These are phyloP conservation scores for Plenodomus biglobosus DNA, from an alignment of 2,329 filamentous ascomycete genomes.

Conservation along the genomic window DNA sequence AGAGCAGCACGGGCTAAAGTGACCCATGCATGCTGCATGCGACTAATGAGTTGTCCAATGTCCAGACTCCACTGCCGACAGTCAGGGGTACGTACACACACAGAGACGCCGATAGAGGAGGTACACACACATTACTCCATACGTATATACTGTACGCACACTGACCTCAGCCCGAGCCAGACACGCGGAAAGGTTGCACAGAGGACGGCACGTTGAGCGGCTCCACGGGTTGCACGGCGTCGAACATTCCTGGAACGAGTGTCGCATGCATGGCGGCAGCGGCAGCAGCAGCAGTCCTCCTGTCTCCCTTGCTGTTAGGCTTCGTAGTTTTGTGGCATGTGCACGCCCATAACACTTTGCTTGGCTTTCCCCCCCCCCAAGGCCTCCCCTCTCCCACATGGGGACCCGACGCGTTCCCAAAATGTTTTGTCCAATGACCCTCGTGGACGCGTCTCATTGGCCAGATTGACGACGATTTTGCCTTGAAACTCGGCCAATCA, in stretches of 20 bases:
- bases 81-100: not conserved
- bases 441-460: not conserved
- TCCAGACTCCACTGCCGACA: too few species aligned
- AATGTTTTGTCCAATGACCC: not conserved
- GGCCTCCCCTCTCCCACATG: too few species aligned
- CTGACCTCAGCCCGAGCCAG: too few species aligned
- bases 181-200: not conserved
- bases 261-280: too few species aligned
- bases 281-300: too few species aligned
- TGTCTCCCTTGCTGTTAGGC: too few species aligned
- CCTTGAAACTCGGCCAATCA: not conserved
- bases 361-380: not conserved
- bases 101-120: too few species aligned
- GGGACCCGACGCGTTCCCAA: not conserved
- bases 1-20: conserved; percentile 12
- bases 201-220: not conserved
- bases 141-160: too few species aligned
- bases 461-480: not conserved
- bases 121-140: too few species aligned
- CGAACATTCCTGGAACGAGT: conserved; percentile 5
- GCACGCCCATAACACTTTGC: not conserved
- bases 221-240: conserved; percentile 6
- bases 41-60: not conserved
- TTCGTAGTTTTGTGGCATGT: too few species aligned
- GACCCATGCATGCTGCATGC: conserved; percentile 5